Conservation (phyloP, 73 alveolate genomes). For the Stentor coeruleus region DNA sequence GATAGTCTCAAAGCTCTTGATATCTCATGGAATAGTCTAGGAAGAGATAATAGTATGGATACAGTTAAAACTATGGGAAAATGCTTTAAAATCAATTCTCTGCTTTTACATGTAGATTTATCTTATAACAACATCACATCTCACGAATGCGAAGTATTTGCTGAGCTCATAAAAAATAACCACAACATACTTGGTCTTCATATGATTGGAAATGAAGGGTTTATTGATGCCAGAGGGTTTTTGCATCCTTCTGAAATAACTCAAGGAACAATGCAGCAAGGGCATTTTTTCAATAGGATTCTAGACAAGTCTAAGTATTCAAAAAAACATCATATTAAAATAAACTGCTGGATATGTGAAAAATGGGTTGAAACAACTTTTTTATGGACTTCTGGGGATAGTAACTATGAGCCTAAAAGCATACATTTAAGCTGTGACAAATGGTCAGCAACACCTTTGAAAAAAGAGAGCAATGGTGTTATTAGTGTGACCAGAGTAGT, state of each 20-base stretch:
- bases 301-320: background rate
- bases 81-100: conserved; percentile 42
- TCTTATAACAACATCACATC: conserved; percentile 56
- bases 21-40: background rate
- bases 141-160: conserved; percentile 51
- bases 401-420: background rate
- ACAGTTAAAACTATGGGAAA: conserved; percentile 32
- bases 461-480: background rate
- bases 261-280: background rate
- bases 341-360: conserved; percentile 21
- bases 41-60: background rate
- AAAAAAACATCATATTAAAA: background rate
- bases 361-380: background rate
- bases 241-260: conserved; percentile 32
- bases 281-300: background rate
- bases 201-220: conserved; percentile 76
- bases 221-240: conserved; percentile 72
- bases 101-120: conserved; percentile 71
- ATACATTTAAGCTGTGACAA: background rate
- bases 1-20: background rate
- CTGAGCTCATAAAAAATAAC: conserved; percentile 57
- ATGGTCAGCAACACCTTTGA: background rate
- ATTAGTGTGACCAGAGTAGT: background rate
- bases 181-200: conserved; percentile 76
- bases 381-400: background rate